Evolutionary conservation across 1,284 basidiomycete species (phyloP), one percentile per base, ranked within the genome.

Genomic region (Leccinum cinnamomeum): DNA sequence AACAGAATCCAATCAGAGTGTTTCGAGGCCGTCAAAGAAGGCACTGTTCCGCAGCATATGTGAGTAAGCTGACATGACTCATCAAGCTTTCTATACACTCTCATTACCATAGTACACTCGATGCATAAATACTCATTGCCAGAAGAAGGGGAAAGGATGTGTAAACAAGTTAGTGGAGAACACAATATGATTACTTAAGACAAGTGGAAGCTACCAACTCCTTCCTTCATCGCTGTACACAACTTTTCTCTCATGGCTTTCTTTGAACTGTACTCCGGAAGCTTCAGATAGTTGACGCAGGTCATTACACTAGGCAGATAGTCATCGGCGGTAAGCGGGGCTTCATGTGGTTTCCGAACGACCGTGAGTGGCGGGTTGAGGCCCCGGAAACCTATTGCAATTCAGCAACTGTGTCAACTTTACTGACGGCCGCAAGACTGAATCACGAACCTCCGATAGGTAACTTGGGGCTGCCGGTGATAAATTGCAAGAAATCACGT

Each of bases 251-350:
- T 82, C 85, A 97, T 89, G 48, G 93, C 85, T 44, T 81, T 83
- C 76, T 91, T 94, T 44, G 88, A 87, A 62, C 91, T 93, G 75
- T 97, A 98, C 72, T 97, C 94, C 1, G 95, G 95, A 69, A 97
- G 79, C 77, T 98, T 98, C 72, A 98, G 80, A 73, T 96, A 97
- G 77, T 98, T 97, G 67, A 97, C 96, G 75, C 97, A 99, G 10
- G 97, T 98, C 97, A 98, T 98, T 53, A 98, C 96, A 73, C 94
- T 96, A 0, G 97, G 97, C 46, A 99, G 81, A 75, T 97, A 97
- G 75, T 97, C 94, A 75, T 99, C 95, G 1, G 97, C 93, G 16
- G 87, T 87, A 67, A 95, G 82, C 8, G 94, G 92, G 4, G 92
- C 81, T 76, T 98, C 97, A 70, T 97, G 95, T 18, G 94, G 94